Conservation (phyloP, 1,284 basidiomycete species). For the Austroboletus olivaceoglutinosus region DNA sequence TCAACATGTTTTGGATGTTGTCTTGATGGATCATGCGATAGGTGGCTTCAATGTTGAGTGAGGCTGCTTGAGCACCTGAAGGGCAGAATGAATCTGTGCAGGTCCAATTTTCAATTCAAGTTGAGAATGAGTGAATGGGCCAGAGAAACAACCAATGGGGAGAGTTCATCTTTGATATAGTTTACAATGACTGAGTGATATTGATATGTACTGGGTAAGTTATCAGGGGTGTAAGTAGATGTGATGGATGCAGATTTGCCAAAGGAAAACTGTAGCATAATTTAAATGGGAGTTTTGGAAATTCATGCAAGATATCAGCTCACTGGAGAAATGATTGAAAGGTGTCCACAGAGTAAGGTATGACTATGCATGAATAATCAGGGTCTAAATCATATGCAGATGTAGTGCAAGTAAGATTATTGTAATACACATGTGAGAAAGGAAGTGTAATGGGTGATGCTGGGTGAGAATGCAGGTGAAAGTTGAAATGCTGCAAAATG, state of each 20-base stretch:
- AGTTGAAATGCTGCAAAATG: too few relatives aligned
- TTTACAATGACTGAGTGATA: not conserved
- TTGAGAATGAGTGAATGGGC: not conserved
- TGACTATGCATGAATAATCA: not conserved
- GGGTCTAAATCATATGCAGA: not conserved
- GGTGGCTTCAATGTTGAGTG: too few relatives aligned
- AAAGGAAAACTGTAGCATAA: not conserved
- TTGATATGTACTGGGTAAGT: not conserved
- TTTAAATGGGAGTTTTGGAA: not conserved
- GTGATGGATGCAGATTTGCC: not conserved
- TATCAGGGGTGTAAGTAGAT: not conserved
- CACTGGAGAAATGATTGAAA: not conserved
- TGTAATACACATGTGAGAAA: not conserved
- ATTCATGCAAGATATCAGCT: not conserved
- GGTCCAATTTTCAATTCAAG: not conserved
- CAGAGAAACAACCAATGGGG: not conserved
- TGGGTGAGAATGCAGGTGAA: too few relatives aligned
- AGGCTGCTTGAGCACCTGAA: too few relatives aligned
- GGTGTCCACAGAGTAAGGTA: not conserved
- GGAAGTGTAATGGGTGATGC: not conserved
- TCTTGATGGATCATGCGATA: too few relatives aligned
- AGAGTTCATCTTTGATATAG: not conserved
- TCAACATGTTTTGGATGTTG: too few relatives aligned
- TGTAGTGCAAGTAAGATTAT: not conserved
- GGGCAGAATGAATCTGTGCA: too few relatives aligned